A percentile compares a stretch with the other conserved stretches of the same genome.
These are phyloP conservation scores for Fabrea salina DNA, from an alignment of 169 alveolate species.

Conservation along the genomic window DNA sequence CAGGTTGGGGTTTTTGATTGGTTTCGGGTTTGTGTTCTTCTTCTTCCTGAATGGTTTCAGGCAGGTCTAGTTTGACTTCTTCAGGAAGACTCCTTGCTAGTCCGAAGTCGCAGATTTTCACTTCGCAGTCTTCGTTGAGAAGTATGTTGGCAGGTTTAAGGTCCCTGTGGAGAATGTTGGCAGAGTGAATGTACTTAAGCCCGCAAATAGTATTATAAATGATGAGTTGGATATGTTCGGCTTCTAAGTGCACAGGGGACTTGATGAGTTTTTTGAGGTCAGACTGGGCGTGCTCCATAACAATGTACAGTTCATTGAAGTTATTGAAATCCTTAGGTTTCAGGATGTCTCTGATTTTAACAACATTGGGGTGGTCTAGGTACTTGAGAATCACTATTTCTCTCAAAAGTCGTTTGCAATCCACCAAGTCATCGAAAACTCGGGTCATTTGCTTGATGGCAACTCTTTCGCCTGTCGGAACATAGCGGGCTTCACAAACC, in stretches of 20 bases:
- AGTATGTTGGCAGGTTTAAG: slow-evolving; percentile 97
- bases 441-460: slow-evolving; percentile 95
- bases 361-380: slow-evolving; percentile 90
- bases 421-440: slow-evolving; percentile 95
- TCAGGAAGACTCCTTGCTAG: slow-evolving; percentile 87
- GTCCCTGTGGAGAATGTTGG: slow-evolving; percentile 97
- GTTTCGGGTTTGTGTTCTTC: neutral
- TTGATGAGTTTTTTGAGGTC: slow-evolving; percentile 94
- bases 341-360: slow-evolving; percentile 89
- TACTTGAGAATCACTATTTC: slow-evolving; percentile 93
- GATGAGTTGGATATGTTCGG: slow-evolving; percentile 89
- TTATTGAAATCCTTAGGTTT: slow-evolving; percentile 86
- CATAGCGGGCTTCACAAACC: slow-evolving; percentile 23
- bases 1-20: neutral
- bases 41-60: neutral
- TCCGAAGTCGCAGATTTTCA: slow-evolving; percentile 97
- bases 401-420: slow-evolving; percentile 94
- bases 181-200: slow-evolving; percentile 92
- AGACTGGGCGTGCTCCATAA: slow-evolving; percentile 96
- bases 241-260: slow-evolving; percentile 91
- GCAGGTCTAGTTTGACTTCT: neutral
- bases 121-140: slow-evolving; percentile 96
- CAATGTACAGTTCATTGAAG: slow-evolving; percentile 91
- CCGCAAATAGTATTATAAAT: slow-evolving; percentile 93
- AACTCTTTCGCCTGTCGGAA: slow-evolving; percentile 57